Evolutionary conservation across 345 rosid species (phyloP), one percentile per base, ranked within the genome.

Genomic region (Chamaenerion angustifolium): DNA sequence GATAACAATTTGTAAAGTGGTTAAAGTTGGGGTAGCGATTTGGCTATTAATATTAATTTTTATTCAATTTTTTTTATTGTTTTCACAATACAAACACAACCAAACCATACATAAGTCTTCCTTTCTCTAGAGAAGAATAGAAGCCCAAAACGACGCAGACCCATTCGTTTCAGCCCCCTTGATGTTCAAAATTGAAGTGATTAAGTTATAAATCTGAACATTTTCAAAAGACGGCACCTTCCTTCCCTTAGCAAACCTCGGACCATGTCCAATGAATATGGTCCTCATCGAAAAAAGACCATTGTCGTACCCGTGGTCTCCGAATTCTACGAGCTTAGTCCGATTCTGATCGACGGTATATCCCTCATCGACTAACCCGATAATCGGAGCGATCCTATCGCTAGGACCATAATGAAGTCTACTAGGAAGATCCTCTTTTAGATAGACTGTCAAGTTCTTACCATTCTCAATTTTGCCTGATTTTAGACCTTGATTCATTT

Each of bases 201-300:
- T 54, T 57, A 81, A 0, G 67, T 83, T 90, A 63, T 90, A 90
- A 52, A 90, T 90, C 71, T 90, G 76, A 61, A 90, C 78, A 66
- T 90, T 90, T 72, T 83, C 94, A 59, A 90, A 86, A 54, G 96
- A 86, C 4, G 92, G 79, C 45, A 90, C 94, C 78, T 90, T 86
- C 69, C 45, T 61, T 6, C 96, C 96, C 52, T 73, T 62, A 0
- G 73, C 68, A 54, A 90, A 90, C 76, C 64, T 72, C 48, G 96
- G 98, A 60, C 94, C 98, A 6, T 86, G 94, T 43, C 88, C 96
- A 14, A 90, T 76, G 61, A 86, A 90, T 64, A 90, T 81, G 40
- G 85, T 71, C 62, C 98, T 81, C 96, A 86, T 90, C 14, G 98
- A 90, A 72, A 90, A 90, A 63, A 86, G n/a, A 0, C 80, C 80